Conservation (phyloP, 2,329 filamentous ascomycete genomes). For the Stagonosporopsis vannaccii region DNA sequence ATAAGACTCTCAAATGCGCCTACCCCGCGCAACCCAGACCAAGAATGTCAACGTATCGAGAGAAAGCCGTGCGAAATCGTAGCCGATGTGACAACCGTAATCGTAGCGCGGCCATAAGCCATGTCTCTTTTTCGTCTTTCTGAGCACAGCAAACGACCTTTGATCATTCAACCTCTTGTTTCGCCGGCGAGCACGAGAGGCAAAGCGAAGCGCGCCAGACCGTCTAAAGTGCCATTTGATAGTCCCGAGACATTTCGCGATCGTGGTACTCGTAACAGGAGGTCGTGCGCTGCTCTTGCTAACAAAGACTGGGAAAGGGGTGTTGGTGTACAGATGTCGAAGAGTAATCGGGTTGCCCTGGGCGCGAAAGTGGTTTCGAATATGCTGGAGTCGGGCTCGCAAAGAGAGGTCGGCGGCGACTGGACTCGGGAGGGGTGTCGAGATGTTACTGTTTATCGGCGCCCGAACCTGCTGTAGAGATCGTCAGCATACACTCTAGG, state of each 20-base stretch:
- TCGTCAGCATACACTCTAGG: conserved; percentile 55
- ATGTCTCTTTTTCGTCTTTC: conserved; percentile 28
- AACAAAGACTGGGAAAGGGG: conserved; percentile 28
- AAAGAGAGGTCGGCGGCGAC: conserved; percentile 39
- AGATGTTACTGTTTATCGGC: conserved; percentile 69
- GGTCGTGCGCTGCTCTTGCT: conserved; percentile 30
- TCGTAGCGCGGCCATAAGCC: conserved; percentile 35
- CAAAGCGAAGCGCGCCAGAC: conserved; percentile 23
- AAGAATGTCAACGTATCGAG: conserved; percentile 23
- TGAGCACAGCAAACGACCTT: conserved; percentile 20
- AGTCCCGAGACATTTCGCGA: conserved; percentile 17
- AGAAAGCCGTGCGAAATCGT: conserved; percentile 22
- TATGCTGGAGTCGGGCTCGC: conserved; percentile 36
- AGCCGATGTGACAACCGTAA: conserved; percentile 33
- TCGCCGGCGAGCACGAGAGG: conserved; percentile 36
- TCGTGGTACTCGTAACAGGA: conserved; percentile 22
- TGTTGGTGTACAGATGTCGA: conserved; percentile 41
- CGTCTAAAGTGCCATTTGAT: conserved; percentile 14
- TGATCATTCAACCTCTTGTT: conserved; percentile 28
- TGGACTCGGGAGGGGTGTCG: conserved; percentile 43
- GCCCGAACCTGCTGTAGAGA: conserved; percentile 88
- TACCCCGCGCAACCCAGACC: conserved; percentile 24
- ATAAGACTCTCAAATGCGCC: conserved; percentile 16
- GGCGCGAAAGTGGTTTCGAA: conserved; percentile 45
- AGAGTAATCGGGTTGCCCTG: conserved; percentile 39